phyloP scores from a whole-genome alignment of 1,139 yeast genomes.

The Protomyces inundatus region DNA sequence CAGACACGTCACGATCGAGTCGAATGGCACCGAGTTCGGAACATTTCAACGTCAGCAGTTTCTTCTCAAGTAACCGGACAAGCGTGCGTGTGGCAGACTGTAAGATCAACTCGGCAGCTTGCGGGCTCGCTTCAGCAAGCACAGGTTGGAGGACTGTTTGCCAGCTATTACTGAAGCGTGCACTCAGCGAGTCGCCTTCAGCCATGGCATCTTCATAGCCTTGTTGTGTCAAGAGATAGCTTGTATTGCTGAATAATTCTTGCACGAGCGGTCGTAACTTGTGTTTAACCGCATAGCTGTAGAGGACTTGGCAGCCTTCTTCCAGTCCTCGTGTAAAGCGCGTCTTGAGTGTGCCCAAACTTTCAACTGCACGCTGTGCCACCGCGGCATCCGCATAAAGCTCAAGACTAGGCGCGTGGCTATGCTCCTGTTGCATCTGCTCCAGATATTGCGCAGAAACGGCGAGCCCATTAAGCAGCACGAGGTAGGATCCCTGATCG shows the following conservation, averaged over 20 bases:
- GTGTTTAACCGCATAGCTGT: conserved; percentile 12
- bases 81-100: conserved; percentile 50
- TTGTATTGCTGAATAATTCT: not conserved
- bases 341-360: conserved; percentile 1
- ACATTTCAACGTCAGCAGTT: conserved; percentile 60
- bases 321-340: conserved; percentile 21
- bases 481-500: conserved; percentile 28
- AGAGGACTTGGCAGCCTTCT: conserved; percentile 15
- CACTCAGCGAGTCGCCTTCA: conserved; percentile 34
- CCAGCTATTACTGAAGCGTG: conserved; percentile 64
- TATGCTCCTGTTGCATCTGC: conserved; percentile 26
- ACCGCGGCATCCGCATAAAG: conserved; percentile 4
- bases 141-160: conserved; percentile 49
- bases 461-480: conserved; percentile 42
- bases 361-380: not conserved
- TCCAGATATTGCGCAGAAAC: conserved; percentile 30
- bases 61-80: conserved; percentile 57
- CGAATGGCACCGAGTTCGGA: conserved; percentile 81
- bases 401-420: not conserved
- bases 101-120: conserved; percentile 49
- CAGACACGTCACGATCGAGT: conserved; percentile 75
- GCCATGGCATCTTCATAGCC: conserved; percentile 33
- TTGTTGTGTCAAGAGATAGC: conserved; percentile 3
- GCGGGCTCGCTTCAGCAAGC: conserved; percentile 59
- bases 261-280: conserved; percentile 8